Conservation (phyloP, 106 monocot genomes). For the Dactylorhiza incarnata region DNA sequence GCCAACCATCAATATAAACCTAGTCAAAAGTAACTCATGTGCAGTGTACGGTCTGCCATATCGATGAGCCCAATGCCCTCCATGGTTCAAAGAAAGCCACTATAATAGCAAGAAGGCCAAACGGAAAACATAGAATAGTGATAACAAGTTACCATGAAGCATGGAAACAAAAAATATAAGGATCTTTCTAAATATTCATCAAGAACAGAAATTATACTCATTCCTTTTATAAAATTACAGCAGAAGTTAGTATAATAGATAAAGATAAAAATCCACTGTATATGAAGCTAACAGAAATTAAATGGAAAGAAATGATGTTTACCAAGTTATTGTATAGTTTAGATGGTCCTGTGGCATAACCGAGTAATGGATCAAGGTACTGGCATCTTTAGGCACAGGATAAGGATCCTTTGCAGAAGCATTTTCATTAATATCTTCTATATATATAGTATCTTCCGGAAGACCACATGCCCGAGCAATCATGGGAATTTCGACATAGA, state of each 20-base stretch:
- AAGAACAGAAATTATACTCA: too few species aligned
- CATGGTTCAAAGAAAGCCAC: too few species aligned
- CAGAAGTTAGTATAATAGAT: background rate
- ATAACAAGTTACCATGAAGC: too few species aligned
- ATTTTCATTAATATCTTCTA: slow-evolving; percentile 80
- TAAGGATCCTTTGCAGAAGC: slow-evolving; percentile 70
- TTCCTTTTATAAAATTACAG: background rate
- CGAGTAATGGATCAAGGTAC: slow-evolving; percentile 57
- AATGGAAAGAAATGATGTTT: slow-evolving; percentile 1
- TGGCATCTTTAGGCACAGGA: slow-evolving; percentile 87
- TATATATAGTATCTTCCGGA: slow-evolving; percentile 63
- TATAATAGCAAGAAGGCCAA: too few species aligned
- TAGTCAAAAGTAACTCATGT: too few species aligned
- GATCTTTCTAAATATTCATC: too few species aligned
- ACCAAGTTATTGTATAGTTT: slow-evolving; percentile 85
- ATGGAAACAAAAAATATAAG: background rate
- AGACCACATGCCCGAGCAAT: slow-evolving; percentile 62
- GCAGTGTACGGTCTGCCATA: too few species aligned
- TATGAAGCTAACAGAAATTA: background rate
- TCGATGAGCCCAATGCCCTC: too few species aligned
- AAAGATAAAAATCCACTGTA: background rate
- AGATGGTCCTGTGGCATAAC: slow-evolving; percentile 97
- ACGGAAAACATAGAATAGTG: too few species aligned
- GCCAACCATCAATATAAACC: too few species aligned
- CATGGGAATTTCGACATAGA: slow-evolving; percentile 80